phyloP scores from a whole-genome alignment of 2,329 filamentous ascomycete species.

The Scytalidium sp. region DNA sequence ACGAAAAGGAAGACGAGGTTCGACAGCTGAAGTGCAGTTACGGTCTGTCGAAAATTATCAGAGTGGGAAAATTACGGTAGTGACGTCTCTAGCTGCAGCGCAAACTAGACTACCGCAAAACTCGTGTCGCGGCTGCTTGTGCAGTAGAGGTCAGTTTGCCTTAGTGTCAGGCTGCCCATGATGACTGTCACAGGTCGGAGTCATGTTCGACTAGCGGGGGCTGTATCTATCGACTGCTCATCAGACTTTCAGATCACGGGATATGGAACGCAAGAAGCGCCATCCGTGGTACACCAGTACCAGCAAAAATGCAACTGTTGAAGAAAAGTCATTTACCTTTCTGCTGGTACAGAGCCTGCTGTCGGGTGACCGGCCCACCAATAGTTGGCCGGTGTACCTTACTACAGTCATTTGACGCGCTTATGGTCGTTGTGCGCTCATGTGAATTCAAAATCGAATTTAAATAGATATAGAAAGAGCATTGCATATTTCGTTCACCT shows the following conservation, averaged over 20 bases:
- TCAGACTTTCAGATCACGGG: not conserved
- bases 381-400: not conserved
- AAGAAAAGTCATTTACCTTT: not conserved
- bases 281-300: not conserved
- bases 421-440: not conserved
- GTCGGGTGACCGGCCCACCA: not conserved
- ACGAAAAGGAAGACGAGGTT: conserved; percentile 30
- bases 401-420: not conserved
- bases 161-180: not conserved
- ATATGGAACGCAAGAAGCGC: not conserved
- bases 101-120: not conserved
- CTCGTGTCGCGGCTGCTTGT: not conserved
- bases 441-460: not conserved
- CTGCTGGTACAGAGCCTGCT: no score
- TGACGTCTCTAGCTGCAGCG: not conserved
- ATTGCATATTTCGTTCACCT: no score
- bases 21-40: conserved; percentile 21
- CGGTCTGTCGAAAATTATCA: not conserved
- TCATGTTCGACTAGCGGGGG: not conserved
- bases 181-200: not conserved
- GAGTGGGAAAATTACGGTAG: not conserved
- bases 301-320: not conserved
- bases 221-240: no score
- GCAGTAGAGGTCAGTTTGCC: not conserved
- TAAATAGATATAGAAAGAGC: not conserved